Evolutionary conservation across 2,329 filamentous ascomycete genomes (phyloP), one percentile per base, ranked within the genome.

Genomic region (Ascochyta koolunga): DNA sequence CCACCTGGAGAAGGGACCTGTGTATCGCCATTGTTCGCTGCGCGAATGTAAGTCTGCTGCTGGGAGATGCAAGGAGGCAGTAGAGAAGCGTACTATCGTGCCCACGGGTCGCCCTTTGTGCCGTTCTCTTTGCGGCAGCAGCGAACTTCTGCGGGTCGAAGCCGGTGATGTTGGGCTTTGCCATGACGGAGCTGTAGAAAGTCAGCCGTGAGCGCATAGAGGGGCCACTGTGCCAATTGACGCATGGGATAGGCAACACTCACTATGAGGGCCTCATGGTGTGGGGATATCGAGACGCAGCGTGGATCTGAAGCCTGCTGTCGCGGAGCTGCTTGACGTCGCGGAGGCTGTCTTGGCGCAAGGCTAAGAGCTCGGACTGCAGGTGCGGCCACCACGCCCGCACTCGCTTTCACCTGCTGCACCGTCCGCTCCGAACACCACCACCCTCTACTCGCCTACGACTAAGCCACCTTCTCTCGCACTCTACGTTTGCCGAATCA

Each of bases 11-110:
- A 97, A 98, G 49, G 86, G 88, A 60, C 93, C 95, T 31, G 84
- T 87, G 82, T 96, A 97, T 78, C 95, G 86, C 95, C 95, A 99
- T 73, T 90, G 85, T 82, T 99, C 95, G 73, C 95, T 99, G 75
- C 39, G 21, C 27, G 36, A 16, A 37, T 21, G 40, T 74, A 42
- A 71, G 65, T 59, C 57, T 50, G 21, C 16, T 36, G 32, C 16
- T 33, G 9, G 9, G 19, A 52, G 18, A 61, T 40, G 58, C 16
- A 36, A 11, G 29, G 27, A 25, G 18, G 8, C n/a, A 22, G 22
- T 18, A n/a, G 50, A 13, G 16, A 38, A 37, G 38, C 82, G 66
- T 80, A 88, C 86, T 81, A 75, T 80, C 84, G 77, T 69, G 77
- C 80, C 86, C 86, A 88, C 57, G 86, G 86, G 70, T 88, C 86